These are phyloP conservation scores for Exophiala viscosa DNA, from an alignment of 2,329 filamentous ascomycete genomes.

Conservation along the genomic window DNA sequence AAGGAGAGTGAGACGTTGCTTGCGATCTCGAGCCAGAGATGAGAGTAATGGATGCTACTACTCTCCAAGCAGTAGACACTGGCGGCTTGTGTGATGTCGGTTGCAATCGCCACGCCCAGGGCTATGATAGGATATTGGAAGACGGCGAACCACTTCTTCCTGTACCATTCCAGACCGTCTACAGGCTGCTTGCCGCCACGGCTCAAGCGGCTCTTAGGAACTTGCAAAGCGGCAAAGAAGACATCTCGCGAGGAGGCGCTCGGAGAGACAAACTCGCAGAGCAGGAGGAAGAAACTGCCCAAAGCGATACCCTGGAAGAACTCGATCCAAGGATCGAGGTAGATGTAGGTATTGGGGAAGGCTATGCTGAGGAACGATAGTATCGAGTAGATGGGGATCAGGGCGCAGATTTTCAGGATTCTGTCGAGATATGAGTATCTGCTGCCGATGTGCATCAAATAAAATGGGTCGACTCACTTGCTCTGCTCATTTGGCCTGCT, in stretches of 20 bases:
- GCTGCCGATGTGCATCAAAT: slow-evolving; percentile 19
- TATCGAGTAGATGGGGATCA: slow-evolving; percentile 42
- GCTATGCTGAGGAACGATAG: slow-evolving; percentile 39
- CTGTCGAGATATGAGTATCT: slow-evolving; percentile 21
- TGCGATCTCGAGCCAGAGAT: slow-evolving; percentile 33
- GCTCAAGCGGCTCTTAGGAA: slow-evolving; percentile 30
- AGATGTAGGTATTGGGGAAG: slow-evolving; percentile 39
- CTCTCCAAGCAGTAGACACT: slow-evolving; percentile 34
- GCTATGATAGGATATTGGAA: slow-evolving; percentile 42
- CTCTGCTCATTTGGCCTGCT: slow-evolving; percentile 43
- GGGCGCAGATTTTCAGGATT: slow-evolving; percentile 42
- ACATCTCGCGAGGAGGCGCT: slow-evolving; percentile 34
- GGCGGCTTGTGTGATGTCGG: slow-evolving; percentile 32
- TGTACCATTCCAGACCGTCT: slow-evolving; percentile 31
- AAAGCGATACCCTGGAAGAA: slow-evolving; percentile 42
- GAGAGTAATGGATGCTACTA: slow-evolving; percentile 34
- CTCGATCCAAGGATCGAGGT: slow-evolving; percentile 40
- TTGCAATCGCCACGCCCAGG: slow-evolving; percentile 29
- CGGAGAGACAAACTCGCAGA: slow-evolving; percentile 43
- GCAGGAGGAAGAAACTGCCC: slow-evolving; percentile 44
- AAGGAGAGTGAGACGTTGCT: slow-evolving; percentile 25
- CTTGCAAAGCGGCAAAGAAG: slow-evolving; percentile 37
- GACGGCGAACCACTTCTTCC: slow-evolving; percentile 36
- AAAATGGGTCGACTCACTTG: slow-evolving; percentile 28
- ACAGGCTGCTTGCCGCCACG: slow-evolving; percentile 24